Base-by-base conservation (phyloP, 768 basidiomycete genomes). In the Calocybe indica region DNA sequence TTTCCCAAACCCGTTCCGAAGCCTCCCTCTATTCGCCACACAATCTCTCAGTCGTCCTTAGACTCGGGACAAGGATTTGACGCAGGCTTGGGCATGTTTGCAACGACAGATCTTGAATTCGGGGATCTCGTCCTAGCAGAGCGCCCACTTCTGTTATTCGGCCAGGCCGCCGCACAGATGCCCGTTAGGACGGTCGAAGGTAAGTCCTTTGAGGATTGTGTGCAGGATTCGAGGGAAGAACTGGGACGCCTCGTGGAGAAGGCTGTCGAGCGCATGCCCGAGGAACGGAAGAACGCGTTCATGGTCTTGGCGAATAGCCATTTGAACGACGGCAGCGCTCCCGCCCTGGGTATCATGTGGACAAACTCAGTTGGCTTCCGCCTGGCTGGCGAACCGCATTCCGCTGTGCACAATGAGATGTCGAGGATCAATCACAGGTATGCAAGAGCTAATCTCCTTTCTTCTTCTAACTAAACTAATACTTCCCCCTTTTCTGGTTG, bases 41-140 rank as follows among this genome's bases (percentile, higher is more conserved):
- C 22, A 5, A 29, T 56, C 22, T 36, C 22, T 1, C 34, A 15
- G 2, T 52, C 49, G 6, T 7, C 34, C 1, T 30, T 33, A 7
- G 47, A 50, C 0, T 15, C 39, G 3, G 47, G 50, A 5, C 22
- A 22, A 22, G 22, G 4, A 22, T 22, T 22, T 22, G 22, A 22
- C 4, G 22, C 22, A 22, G 69, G 71, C 0, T 33, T 50, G 8
- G 69, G 67, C 4, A 53, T 68, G 30, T 58, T 69, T 52, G 64
- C 67, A 13, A 63, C 58, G 8, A 49, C 52, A 29, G 46, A 58
- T 13, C 55, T 71, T 44, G 51, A 53, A 22, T 36, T 44, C 3
- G 65, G 64, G 41, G 67, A 68, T 6, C 49, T 68, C 10, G 63
- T 73, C 40, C 50, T 70, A 9, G 54, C 51, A n/a, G 71, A 74